Evolutionary conservation across 148 eudicot genomes (phyloP).

Genomic region (Chenopodium formosanum): DNA sequence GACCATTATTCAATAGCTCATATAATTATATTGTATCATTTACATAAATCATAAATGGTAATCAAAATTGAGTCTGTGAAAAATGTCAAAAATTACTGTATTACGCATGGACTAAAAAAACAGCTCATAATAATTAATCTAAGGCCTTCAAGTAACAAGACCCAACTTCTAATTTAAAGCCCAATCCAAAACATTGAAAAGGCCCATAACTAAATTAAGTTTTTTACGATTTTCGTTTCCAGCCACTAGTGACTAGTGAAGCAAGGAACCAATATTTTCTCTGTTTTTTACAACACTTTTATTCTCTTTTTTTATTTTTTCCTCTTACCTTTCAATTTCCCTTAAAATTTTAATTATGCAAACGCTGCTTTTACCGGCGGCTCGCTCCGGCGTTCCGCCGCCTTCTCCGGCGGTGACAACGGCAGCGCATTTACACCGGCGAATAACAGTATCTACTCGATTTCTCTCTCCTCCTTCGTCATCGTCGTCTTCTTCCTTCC

Average conservation of each 20-base stretch:
- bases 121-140: too few species aligned
- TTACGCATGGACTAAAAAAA: too few species aligned
- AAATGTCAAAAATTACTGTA: too few species aligned
- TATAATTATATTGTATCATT: too few species aligned
- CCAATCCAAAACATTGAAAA: neutral
- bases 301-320: neutral
- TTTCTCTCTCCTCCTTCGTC: slow-evolving; percentile 34
- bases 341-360: slow-evolving; percentile 42
- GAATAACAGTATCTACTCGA: neutral
- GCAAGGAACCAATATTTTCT: neutral
- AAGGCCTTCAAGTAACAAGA: neutral
- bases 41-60: too few species aligned
- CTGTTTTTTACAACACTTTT: neutral
- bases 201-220: neutral
- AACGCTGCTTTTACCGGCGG: slow-evolving; percentile 65
- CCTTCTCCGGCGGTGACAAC: slow-evolving; percentile 26
- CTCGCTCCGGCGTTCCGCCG: slow-evolving; percentile 48
- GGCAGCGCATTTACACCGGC: slow-evolving; percentile 5
- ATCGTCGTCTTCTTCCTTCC: slow-evolving; percentile 23
- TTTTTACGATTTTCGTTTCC: too few species aligned
- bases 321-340: slow-evolving; percentile 2
- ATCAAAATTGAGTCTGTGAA: too few species aligned
- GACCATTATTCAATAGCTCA: too few species aligned
- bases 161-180: neutral
- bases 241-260: neutral